Percentiles rank a stretch among this genome's conserved stretches.
Evolutionary conservation across 805 yeast species (phyloP).

Genomic region (Wickerhamiella parazyma): DNA sequence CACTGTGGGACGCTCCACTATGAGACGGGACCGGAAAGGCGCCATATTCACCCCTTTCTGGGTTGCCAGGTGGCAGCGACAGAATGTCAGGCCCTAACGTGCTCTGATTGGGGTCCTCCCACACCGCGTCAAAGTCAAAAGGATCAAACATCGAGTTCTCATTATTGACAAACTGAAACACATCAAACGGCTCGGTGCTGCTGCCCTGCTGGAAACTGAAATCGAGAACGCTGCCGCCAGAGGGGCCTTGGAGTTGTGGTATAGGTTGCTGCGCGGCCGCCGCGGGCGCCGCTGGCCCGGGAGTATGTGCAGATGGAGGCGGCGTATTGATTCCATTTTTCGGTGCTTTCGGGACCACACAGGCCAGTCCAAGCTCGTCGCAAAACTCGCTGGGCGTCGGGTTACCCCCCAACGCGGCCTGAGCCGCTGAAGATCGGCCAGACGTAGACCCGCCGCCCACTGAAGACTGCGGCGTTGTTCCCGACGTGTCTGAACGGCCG

Average conservation of each 20-base stretch:
- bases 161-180: conserved; percentile 4
- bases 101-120: background rate
- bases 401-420: conserved; percentile 4
- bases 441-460: background rate
- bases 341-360: conserved; percentile 2
- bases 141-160: conserved; percentile 12
- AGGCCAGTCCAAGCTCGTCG: conserved; percentile 53
- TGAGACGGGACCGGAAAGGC: too few relatives aligned
- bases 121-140: conserved; percentile 9
- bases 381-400: conserved; percentile 75
- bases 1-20: too few relatives aligned
- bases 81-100: background rate
- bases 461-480: background rate
- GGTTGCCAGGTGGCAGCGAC: too few relatives aligned
- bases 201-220: background rate
- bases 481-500: background rate
- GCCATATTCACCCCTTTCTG: too few relatives aligned
- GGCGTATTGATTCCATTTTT: background rate
- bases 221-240: background rate
- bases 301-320: background rate
- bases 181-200: conserved; percentile 4
- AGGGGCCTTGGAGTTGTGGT: too few relatives aligned
- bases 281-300: background rate
- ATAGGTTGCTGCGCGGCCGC: too few relatives aligned
- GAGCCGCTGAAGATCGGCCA: too few relatives aligned